Evolutionary conservation across 371 early-diverging fungal species (phyloP), one percentile per base, ranked within the genome.

Genomic region (Mortierella polycephala): DNA sequence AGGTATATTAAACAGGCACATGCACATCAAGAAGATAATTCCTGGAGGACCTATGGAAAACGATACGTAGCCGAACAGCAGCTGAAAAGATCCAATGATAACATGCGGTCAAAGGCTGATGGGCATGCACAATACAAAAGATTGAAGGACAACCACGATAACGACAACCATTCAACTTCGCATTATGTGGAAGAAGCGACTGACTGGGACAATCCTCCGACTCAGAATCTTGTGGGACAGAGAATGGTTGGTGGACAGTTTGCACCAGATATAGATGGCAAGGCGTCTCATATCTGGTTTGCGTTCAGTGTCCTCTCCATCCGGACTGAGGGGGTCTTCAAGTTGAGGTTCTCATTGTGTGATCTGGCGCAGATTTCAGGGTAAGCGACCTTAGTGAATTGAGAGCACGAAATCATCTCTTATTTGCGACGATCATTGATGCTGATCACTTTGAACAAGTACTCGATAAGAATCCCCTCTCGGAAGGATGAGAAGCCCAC

Each of bases 241-340:
- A 69, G 65, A 1, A 63, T 65, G 1, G 75, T 74, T 18, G 61
- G 62, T 23, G 75, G 75, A 7, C 75, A 74, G 54, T 21, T 40
- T 5, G 75, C 75, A 1, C 69, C 69, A 14, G 75, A 65, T 49
- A 49, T 69, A 12, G 69, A 69, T 20, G 60, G 47, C 50, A 63
- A 42, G 41, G 56, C 53, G 14, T 53, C 54, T 1, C 61, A 64
- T 18, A 53, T 74, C 23, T 74, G 75, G 75, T 74, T 74, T 30
- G 75, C 75, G 5, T 96, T 96, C 76, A 95, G 95, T 1, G 95
- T 94, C 66, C 84, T 97, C 18, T 91, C 91, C 12, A 93, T 97
- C 55, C 86, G 97, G 23, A 92, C 94, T 52, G 96, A 96, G 63
- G 97, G 97, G 0, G 79, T 85, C 12, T 97, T 95, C 74, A 88